Percentiles rank a stretch among this genome's conserved stretches.
These are phyloP conservation scores for Pontederia crassipes DNA, from an alignment of 176 grass and related monocot species.

Conservation along the genomic window DNA sequence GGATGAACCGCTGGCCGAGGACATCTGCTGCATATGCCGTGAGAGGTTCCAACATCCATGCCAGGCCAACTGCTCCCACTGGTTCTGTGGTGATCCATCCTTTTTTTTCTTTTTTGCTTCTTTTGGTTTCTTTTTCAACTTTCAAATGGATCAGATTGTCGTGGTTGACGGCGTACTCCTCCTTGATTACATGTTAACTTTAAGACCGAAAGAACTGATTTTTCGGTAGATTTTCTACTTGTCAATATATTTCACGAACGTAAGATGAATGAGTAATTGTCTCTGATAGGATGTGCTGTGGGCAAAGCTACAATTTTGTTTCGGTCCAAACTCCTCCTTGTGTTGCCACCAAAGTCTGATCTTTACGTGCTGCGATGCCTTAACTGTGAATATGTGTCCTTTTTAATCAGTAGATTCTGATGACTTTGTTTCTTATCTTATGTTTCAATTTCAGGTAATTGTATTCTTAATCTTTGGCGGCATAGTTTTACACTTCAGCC, in stretches of 20 bases:
- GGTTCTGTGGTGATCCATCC: conserved; percentile 13
- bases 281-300: no score
- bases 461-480: conserved; percentile 81
- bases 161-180: neutral
- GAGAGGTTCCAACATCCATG: neutral
- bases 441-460: conserved; percentile 46
- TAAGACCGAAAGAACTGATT: no score
- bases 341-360: no score
- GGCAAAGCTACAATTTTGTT: no score
- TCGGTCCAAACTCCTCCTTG: no score
- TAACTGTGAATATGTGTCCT: no score
- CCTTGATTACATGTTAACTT: no score
- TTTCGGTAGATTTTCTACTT: no score
- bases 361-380: no score
- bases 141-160: neutral
- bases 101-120: neutral
- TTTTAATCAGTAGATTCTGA: no score
- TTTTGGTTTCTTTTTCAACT: neutral
- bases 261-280: no score
- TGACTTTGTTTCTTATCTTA: neutral
- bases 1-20: neutral
- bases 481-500: conserved; percentile 65
- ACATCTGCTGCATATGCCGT: neutral
- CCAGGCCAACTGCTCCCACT: conserved; percentile 13
- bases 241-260: no score